A percentile compares a stretch with the other conserved stretches of the same genome.
phyloP scores from a whole-genome alignment of 1,139 yeast species.

The Yamadazyma songkhlaensis region DNA sequence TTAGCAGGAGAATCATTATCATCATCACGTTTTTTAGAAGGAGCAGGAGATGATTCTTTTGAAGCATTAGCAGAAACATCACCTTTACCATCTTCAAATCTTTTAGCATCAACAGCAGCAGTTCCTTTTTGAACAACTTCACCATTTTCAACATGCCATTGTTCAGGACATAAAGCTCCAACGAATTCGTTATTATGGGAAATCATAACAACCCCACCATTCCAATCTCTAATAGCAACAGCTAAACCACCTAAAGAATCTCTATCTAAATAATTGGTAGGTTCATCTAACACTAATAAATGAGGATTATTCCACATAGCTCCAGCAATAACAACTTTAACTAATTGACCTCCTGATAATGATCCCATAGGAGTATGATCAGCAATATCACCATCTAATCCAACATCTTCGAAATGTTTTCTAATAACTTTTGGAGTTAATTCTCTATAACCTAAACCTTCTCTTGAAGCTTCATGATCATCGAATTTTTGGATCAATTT shows the following conservation, averaged over 20 bases:
- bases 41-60: conserved; percentile 20
- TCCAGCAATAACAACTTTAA: conserved; percentile 97
- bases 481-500: conserved; percentile 91
- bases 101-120: conserved; percentile 66
- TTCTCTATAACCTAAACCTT: conserved; percentile 96
- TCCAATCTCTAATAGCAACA: conserved; percentile 95
- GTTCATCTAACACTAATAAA: conserved; percentile 93
- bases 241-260: conserved; percentile 98
- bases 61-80: conserved; percentile 23
- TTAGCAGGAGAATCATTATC: conserved; percentile 94
- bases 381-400: conserved; percentile 96
- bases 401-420: conserved; percentile 95
- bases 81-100: conserved; percentile 71
- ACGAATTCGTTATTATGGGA: conserved; percentile 97
- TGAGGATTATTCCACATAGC: conserved; percentile 99
- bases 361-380: conserved; percentile 98
- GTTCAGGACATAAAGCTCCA: conserved; percentile 97
- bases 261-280: conserved; percentile 96
- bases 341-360: conserved; percentile 96
- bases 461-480: conserved; percentile 98
- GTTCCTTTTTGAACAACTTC: conserved; percentile 80
- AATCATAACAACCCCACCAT: conserved; percentile 98
- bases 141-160: conserved; percentile 96
- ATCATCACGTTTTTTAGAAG: conserved; percentile 44
- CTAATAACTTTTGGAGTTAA: conserved; percentile 88